Percentiles rank a stretch among this genome's conserved stretches.
phyloP scores from a whole-genome alignment of 805 yeast genomes.

The Candida glaebosa region DNA sequence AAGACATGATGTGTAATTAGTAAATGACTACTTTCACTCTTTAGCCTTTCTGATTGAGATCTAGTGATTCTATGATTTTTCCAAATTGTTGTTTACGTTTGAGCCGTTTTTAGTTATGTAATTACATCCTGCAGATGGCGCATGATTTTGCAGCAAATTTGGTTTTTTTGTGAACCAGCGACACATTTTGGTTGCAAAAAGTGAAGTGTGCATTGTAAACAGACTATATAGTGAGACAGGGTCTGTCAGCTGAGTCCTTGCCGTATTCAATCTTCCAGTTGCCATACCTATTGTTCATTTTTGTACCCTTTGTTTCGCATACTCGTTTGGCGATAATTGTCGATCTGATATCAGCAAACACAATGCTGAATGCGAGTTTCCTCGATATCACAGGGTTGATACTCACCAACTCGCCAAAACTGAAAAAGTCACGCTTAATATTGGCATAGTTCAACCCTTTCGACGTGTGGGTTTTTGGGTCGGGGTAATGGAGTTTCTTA shows the following conservation, averaged over 20 bases:
- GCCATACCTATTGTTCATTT: constrained; percentile 42
- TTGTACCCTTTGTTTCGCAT: constrained; percentile 29
- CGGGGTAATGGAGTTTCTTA: constrained; percentile 35
- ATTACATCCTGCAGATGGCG: neutral
- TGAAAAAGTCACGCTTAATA: constrained; percentile 47
- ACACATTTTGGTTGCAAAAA: neutral
- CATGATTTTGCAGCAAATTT: neutral
- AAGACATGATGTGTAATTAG: constrained; percentile 9
- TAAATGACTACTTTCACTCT: neutral
- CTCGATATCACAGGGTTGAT: constrained; percentile 65
- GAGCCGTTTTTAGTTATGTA: neutral
- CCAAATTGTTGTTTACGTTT: neutral
- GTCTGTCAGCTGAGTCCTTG: constrained; percentile 60
- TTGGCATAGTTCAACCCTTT: constrained; percentile 41
- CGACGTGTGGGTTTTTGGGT: constrained; percentile 40
- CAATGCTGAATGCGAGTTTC: constrained; percentile 58
- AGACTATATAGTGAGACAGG: constrained; percentile 33
- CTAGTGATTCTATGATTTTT: neutral
- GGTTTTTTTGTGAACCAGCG: too few species aligned
- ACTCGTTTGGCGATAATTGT: constrained; percentile 58
- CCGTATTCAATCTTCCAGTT: constrained; percentile 69
- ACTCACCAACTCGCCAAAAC: constrained; percentile 60
- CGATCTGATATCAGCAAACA: constrained; percentile 53
- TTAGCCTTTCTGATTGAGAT: too few species aligned
- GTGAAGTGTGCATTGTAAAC: neutral